Conservation (phyloP, 495 filamentous ascomycete genomes). For the Penicillium simplicissimum region DNA sequence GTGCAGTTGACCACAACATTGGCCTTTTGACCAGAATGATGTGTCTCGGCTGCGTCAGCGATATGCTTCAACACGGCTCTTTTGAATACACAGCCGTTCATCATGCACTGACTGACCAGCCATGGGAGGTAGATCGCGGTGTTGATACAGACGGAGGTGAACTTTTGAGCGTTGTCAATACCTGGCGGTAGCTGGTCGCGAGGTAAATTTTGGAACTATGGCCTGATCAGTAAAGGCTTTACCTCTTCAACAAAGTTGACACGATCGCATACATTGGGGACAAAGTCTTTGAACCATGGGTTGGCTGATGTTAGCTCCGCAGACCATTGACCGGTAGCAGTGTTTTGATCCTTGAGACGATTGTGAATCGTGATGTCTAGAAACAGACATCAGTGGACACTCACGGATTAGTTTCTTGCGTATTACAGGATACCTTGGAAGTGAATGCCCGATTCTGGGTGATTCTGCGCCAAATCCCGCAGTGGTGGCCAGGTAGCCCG, state of each 20-base stretch:
- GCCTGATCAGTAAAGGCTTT: background rate
- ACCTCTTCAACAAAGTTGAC: background rate
- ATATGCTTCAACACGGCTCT: slow-evolving; percentile 65
- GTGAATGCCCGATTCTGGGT: slow-evolving; percentile 87
- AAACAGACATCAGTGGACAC: background rate
- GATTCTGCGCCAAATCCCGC: slow-evolving; percentile 59
- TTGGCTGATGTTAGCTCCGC: slow-evolving; percentile 61
- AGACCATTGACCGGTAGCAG: slow-evolving; percentile 50
- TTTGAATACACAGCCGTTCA: slow-evolving; percentile 64
- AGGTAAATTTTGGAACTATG: slow-evolving; percentile 55
- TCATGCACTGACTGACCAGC: slow-evolving; percentile 69
- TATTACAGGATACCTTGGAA: slow-evolving; percentile 59
- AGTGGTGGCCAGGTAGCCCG: slow-evolving; percentile 64
- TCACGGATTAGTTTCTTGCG: background rate
- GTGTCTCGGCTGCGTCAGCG: slow-evolving; percentile 60
- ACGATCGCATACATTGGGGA: slow-evolving; percentile 57
- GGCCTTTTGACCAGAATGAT: slow-evolving; percentile 59
- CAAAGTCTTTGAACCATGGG: slow-evolving; percentile 77
- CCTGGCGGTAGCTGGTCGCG: slow-evolving; percentile 54
- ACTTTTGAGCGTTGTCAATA: slow-evolving; percentile 65
- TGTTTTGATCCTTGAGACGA: slow-evolving; percentile 56
- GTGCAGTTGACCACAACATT: slow-evolving; percentile 84
- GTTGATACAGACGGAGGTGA: slow-evolving; percentile 86
- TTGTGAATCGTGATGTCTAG: slow-evolving; percentile 56
- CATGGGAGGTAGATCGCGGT: slow-evolving; percentile 79